Base-by-base conservation (phyloP, 108 stramenopile species). In the Nitzschia palea region DNA sequence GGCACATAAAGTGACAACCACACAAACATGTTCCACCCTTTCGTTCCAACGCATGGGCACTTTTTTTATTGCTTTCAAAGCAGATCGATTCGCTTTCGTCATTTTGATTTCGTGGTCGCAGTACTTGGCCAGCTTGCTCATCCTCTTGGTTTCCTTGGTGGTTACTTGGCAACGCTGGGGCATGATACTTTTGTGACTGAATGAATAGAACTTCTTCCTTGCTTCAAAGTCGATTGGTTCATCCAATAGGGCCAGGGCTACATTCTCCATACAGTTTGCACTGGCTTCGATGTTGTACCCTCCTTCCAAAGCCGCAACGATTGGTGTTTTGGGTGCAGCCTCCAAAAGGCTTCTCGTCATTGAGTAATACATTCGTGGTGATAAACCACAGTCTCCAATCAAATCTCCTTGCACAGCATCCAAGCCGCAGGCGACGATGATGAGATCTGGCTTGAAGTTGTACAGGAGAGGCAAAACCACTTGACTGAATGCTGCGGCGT, bases 401-500 rank as follows among this genome's bases (percentile, higher is more conserved):
- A 72, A 70, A 61, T 87, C 86, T 1, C 86, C 86, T 8, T 80
- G 70, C 52, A 75, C 68, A 32, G 86, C 83, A 44, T 87, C 86
- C 31, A 87, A 69, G 8, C 86, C 86, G 26, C 83, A 70, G 17
- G 80, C 79, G 25, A 87, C 69, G 8, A 87, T 54, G 29, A 87
- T 55, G 12, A 78, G 73, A 12, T 68, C 51, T 3, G 79, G 63
- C 40, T 51, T 55, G 52, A 77, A 87, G 1, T 55, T 30, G 0
- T 37, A 26, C 36, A 82, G 62, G 12, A 76, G 69, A 5, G 68
- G 68, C 12, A 62, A 40, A 67, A 86, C 78, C n/a, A 78, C 65
- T 34, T 79, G 65, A 30, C 48, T 25, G 50, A 85, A 60, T 17
- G 86, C 81, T 15, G 55, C 56, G 25, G 65, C 76, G 48, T 87